These are phyloP conservation scores for Penicillium sclerotiorum DNA, from an alignment of 2,329 filamentous ascomycete species.

Conservation along the genomic window DNA sequence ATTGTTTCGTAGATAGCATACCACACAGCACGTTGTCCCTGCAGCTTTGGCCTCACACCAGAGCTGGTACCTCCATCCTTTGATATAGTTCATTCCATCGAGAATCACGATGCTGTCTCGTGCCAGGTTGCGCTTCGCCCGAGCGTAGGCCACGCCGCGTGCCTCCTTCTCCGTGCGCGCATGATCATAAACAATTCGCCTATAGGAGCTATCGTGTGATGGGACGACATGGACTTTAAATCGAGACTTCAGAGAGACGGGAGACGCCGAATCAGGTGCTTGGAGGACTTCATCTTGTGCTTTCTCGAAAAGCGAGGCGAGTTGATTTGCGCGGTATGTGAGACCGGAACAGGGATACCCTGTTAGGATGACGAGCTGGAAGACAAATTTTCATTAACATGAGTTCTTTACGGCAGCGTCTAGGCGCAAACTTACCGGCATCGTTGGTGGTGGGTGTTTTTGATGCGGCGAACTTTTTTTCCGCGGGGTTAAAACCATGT, in stretches of 20 bases:
- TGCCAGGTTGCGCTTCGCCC: constrained; percentile 61
- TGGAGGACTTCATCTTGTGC: constrained; percentile 50
- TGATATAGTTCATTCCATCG: constrained; percentile 69
- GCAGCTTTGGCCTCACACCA: constrained; percentile 69
- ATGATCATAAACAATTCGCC: constrained; percentile 58
- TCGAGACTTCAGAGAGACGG: constrained; percentile 43
- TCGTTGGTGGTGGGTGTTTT: constrained; percentile 18
- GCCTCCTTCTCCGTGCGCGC: constrained; percentile 65
- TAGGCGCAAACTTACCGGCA: constrained; percentile 29
- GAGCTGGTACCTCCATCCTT: constrained; percentile 67
- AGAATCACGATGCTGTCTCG: constrained; percentile 64
- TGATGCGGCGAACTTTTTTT: constrained; percentile 21
- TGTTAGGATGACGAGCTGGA: constrained; percentile 62
- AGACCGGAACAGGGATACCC: constrained; percentile 67
- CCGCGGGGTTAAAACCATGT: constrained; percentile 26
- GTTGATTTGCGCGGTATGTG: constrained; percentile 61
- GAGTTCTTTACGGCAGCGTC: background rate
- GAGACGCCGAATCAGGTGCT: constrained; percentile 33
- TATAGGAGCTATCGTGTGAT: constrained; percentile 44
- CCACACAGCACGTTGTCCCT: constrained; percentile 63
- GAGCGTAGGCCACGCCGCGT: constrained; percentile 62
- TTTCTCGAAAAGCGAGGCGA: constrained; percentile 54
- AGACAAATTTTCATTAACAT: background rate
- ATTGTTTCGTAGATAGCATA: no score
- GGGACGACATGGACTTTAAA: constrained; percentile 45